phyloP scores from a whole-genome alignment of 2,329 filamentous ascomycete genomes.

The Fusarium sp. region DNA sequence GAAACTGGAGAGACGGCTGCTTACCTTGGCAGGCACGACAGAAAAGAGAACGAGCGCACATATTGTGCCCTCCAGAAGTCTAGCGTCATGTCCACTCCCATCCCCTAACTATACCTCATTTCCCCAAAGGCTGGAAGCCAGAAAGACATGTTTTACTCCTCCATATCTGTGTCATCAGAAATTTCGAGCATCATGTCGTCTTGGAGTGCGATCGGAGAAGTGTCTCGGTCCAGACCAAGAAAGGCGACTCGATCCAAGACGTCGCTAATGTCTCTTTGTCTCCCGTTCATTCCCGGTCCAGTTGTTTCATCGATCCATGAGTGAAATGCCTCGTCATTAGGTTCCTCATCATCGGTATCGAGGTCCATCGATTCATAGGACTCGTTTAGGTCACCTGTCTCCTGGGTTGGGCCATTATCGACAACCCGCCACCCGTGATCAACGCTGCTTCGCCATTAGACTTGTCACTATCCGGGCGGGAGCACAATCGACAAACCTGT shows the following conservation, averaged over 20 bases:
- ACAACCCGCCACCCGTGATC: too few relatives aligned
- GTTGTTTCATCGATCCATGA: not conserved
- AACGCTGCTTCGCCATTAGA: not conserved
- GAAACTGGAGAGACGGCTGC: not conserved
- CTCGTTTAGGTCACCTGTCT: not conserved
- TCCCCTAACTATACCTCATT: not conserved
- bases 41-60: not conserved
- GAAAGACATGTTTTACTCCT: not conserved
- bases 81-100: not conserved
- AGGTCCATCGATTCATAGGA: not conserved
- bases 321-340: not conserved
- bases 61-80: not conserved
- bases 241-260: not conserved
- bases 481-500: not conserved
- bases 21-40: not conserved
- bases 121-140: not conserved
- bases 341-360: not conserved
- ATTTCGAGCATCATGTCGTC: not conserved
- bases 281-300: not conserved
- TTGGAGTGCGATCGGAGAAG: not conserved
- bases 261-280: not conserved
- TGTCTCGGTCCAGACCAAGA: not conserved
- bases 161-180: constrained; percentile 1
- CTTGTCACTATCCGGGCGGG: not conserved
- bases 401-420: too few relatives aligned